phyloP scores from a whole-genome alignment of 1,284 basidiomycete species.

The Boletus mariae region DNA sequence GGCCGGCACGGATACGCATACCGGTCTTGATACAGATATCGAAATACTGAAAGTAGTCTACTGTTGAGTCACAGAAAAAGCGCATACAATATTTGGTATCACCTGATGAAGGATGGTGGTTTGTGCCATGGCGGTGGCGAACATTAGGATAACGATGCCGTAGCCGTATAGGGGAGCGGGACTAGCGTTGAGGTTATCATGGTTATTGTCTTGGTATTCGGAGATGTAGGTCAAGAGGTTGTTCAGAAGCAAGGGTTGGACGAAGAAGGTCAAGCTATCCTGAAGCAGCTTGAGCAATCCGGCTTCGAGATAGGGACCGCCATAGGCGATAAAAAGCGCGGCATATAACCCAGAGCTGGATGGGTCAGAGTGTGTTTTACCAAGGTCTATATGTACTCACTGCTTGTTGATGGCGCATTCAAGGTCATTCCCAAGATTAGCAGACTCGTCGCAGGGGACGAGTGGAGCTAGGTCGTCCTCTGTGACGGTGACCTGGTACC shows the following conservation, averaged over 20 bases:
- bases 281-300: constrained; percentile 69
- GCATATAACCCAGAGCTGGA: constrained; percentile 53
- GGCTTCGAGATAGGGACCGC: constrained; percentile 72
- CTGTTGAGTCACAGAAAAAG: too few species aligned
- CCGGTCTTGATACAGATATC: not conserved
- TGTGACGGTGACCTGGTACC: constrained; percentile 58
- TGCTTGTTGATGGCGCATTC: constrained; percentile 57
- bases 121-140: constrained; percentile 70
- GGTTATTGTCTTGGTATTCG: constrained; percentile 50
- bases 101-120: constrained; percentile 85
- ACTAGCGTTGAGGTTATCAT: constrained; percentile 13
- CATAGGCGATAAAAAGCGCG: constrained; percentile 76
- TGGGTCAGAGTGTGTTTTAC: too few species aligned
- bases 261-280: constrained; percentile 72
- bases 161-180: constrained; percentile 61
- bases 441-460: constrained; percentile 67
- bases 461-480: constrained; percentile 77
- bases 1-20: constrained; percentile 87
- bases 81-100: not conserved
- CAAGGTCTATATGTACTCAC: constrained; percentile 32
- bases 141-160: constrained; percentile 76
- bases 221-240: constrained; percentile 81
- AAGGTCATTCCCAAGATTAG: constrained; percentile 66
- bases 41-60: not conserved
- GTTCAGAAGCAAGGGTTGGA: constrained; percentile 87